Conservation (phyloP, 306 rosid species). For the Inga leiocalycina region DNA sequence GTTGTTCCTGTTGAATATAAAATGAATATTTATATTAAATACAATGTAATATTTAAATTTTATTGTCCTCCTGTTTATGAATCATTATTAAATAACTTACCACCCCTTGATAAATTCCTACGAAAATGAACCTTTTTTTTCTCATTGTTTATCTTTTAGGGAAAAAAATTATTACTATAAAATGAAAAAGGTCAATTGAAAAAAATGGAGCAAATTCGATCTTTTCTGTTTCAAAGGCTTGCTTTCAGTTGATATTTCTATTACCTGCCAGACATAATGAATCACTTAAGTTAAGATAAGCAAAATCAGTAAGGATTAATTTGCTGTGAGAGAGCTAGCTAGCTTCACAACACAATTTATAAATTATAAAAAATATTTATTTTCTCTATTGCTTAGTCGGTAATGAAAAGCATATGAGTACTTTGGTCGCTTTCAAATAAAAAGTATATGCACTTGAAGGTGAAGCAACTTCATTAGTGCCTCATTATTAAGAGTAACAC, state of each 20-base stretch:
- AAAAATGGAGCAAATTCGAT: neutral
- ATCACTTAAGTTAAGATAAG: constrained; percentile 9
- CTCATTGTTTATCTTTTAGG: neutral
- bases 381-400: constrained; percentile 13
- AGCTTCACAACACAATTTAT: neutral
- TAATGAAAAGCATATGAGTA: constrained; percentile 23
- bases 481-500: constrained; percentile 35
- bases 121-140: neutral
- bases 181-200: neutral
- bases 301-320: neutral
- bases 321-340: constrained; percentile 4
- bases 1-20: neutral
- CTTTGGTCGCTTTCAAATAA: constrained; percentile 41
- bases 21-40: neutral
- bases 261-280: neutral
- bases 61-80: neutral
- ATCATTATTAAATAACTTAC: neutral
- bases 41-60: neutral
- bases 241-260: constrained; percentile 24
- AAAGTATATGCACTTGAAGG: constrained; percentile 40
- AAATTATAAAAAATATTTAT: neutral
- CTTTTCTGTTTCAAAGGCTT: constrained; percentile 28
- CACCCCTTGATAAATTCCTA: neutral
- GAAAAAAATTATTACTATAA: neutral
- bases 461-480: constrained; percentile 39